phyloP scores from a whole-genome alignment of 2,329 filamentous ascomycete species.

The Trichoderma afroharzianum region DNA sequence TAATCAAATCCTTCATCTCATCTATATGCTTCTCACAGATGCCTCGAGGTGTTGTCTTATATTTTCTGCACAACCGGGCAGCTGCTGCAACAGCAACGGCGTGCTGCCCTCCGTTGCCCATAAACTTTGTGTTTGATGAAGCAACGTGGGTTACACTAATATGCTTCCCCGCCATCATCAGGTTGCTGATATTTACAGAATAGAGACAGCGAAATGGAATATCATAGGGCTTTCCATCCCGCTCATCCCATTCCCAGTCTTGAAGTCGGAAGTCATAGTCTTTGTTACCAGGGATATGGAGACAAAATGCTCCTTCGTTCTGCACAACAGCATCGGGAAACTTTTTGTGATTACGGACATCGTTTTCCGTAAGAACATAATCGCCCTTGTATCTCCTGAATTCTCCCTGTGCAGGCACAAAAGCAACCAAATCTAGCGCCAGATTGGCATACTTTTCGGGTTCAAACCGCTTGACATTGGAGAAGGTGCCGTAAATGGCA shows the following conservation, averaged over 20 bases:
- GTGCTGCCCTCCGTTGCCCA: background rate
- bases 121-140: constrained; percentile 6
- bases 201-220: background rate
- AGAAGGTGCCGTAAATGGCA: constrained; percentile 5
- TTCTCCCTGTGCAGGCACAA: background rate
- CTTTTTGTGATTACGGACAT: background rate
- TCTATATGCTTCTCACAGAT: background rate
- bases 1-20: background rate
- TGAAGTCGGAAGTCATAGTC: background rate
- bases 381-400: background rate
- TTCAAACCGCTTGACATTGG: background rate
- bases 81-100: background rate
- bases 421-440: background rate
- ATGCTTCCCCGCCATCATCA: constrained; percentile 2
- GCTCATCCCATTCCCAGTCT: background rate
- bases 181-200: background rate
- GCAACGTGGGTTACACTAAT: background rate
- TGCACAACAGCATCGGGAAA: background rate
- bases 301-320: background rate
- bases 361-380: background rate
- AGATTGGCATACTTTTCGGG: constrained; percentile 7
- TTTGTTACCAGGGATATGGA: background rate
- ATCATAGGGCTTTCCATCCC: background rate
- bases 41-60: background rate
- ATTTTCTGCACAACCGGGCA: background rate